Evolutionary conservation across 176 grass and related monocot genomes (phyloP), one percentile per base, ranked within the genome.

Genomic region (Oryza australiensis): DNA sequence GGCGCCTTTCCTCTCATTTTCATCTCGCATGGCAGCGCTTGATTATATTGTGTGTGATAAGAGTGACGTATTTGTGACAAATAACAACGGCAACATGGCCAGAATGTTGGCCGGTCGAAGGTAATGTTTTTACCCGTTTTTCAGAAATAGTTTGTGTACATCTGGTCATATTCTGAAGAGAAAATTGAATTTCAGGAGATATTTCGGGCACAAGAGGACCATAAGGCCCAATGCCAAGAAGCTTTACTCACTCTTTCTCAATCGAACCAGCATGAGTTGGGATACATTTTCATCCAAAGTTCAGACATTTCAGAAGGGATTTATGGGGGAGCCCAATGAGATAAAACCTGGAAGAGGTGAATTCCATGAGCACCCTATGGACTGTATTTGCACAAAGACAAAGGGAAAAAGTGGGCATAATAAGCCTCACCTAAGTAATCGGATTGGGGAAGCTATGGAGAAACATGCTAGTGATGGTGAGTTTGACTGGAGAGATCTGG

Each of bases 61-160:
- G 40, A 95, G 93, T 2, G 62, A 95, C 76, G 91, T 94, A 22
- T 99, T 99, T 5, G 87, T 99, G 43, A 90, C 93, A 41, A 99
- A 99, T 82, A 99, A 99, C 86, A 99, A 99, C 53, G 97, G 97
- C 72, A 99, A 99, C 77, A 99, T 99, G 97, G 97, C 97, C 14
- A 91, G 83, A 79, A 99, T 99, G 77, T 83, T 99, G 83, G 97
- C 97, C 37, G 97, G 97, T 64, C 81, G 89, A 87, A 99, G 97
- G 97, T 95, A 93, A 30, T 48, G 9, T 77, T 51, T 53, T 73
- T 81, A 26, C 1, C n/a, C 20, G 10, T 69, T 70, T 35, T 66
- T 41, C 14, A 14, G 7, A 27, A 74, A 64, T 76, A 70, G 20
- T 68, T 72, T 23, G 1, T 8, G 9, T 60, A 10, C 55, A 37